Evolutionary conservation across 192 early-diverging fungal species (phyloP), one percentile per base, ranked within the genome.

Genomic region (Mortierella antarctica): DNA sequence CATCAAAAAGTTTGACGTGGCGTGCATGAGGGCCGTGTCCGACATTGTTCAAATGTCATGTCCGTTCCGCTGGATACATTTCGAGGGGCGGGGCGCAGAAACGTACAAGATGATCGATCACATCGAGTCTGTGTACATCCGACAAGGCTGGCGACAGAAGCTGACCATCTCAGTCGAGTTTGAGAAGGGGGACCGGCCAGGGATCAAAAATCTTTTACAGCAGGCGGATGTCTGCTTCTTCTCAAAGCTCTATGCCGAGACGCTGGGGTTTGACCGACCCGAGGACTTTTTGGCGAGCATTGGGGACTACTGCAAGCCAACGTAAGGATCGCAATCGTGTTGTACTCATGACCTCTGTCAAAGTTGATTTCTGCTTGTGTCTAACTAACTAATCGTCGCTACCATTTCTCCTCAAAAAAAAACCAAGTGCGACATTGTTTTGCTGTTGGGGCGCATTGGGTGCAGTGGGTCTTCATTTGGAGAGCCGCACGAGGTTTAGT

Each of bases 131-230:
- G 86, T 86, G 41, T 82, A 74, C 8, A 47, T 62, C 40, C 44
- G 65, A 13, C 82, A 83, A 18, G 63, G 63, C 44, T 87, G 85
- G 87, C 79, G 83, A 48, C 57, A 70, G 18, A 74, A 77, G 46
- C 57, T 89, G 53, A 91, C 87, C 7, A 87, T 92, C 45, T 89
- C 87, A n/a, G 87, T 91, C 12, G 91, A 92, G 78, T 84, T 92
- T 53, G 91, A 92, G 62, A 92, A 92, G 62, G 87, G 86, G 2
- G 86, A 89, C 59, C 73, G 91, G 31, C 84, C 81, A 51, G 85
- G 85, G n/a, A 86, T 92, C 49, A 88, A 89, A 48, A 61, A 49
- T 14, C 73, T 92, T n/a, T 70, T 92, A 31, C 62, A 82, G 44
- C 82, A 82, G 61, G 88, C 84, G 15, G 90, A 92, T 70, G 82